Evolutionary conservation across 169 alveolate species (phyloP).

Genomic region (Cryptosporidium sp.): DNA sequence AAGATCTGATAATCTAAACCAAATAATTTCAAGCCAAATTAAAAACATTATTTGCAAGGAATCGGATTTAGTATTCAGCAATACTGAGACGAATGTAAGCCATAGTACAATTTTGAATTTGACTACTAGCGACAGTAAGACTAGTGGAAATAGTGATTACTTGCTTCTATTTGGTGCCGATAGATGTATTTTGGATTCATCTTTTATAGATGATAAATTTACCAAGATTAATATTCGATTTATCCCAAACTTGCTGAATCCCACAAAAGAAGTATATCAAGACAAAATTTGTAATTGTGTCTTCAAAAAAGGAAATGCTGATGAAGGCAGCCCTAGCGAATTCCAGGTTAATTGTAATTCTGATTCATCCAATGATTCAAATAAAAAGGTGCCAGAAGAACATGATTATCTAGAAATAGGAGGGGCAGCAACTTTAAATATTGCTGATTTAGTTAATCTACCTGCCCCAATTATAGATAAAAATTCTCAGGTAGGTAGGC

Average conservation of each 20-base stretch:
- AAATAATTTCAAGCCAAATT: background rate
- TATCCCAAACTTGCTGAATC: background rate
- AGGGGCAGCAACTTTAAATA: background rate
- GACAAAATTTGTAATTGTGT: conserved; percentile 8
- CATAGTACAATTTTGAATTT: background rate
- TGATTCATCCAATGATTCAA: background rate
- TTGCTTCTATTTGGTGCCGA: conserved; percentile 24
- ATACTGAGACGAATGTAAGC: background rate
- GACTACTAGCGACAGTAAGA: background rate
- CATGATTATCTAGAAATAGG: conserved; percentile 12
- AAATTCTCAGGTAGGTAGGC: background rate
- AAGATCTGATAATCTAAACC: background rate
- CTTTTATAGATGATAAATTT: background rate
- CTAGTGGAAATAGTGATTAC: background rate
- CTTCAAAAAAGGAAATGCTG: background rate
- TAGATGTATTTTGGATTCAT: conserved; percentile 45
- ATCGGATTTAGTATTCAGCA: conserved; percentile 10
- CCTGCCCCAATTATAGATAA: background rate
- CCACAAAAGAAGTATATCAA: background rate
- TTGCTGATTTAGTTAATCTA: background rate
- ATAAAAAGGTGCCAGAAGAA: background rate
- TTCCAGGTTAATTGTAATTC: conserved; percentile 8
- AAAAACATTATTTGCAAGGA: conserved; percentile 28
- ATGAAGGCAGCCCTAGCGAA: background rate
- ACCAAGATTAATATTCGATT: conserved; percentile 2